These are phyloP conservation scores for Xylaria sp. DNA, from an alignment of 2,329 filamentous ascomycete genomes.

Conservation along the genomic window DNA sequence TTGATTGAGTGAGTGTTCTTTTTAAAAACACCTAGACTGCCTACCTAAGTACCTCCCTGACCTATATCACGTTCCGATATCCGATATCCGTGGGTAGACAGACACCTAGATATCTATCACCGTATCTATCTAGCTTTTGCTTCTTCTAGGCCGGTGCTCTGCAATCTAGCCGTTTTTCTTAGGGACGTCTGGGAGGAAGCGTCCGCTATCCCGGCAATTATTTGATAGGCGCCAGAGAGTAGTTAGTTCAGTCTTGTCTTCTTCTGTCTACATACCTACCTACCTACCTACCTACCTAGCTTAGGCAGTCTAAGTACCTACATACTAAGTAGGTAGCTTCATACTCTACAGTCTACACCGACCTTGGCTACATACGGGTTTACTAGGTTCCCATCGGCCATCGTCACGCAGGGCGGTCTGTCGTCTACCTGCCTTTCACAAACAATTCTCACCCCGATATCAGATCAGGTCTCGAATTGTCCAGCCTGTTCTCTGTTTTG, in stretches of 20 bases:
- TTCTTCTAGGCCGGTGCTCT: background rate
- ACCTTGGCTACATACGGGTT: background rate
- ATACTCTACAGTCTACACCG: background rate
- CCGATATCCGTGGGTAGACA: constrained; percentile 9
- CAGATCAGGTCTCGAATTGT: constrained; percentile 31
- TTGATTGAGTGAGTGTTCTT: constrained; percentile 9
- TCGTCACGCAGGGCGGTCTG: constrained; percentile 15
- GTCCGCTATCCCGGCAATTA: background rate
- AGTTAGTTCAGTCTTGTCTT: background rate
- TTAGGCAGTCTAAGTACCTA: background rate
- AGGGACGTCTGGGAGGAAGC: background rate
- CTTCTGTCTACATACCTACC: background rate
- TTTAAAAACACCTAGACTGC: constrained; percentile 9
- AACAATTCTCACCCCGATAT: constrained; percentile 24
- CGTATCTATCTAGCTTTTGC: background rate
- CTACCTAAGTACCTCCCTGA: constrained; percentile 9
- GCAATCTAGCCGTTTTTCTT: background rate
- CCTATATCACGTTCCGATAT: constrained; percentile 25
- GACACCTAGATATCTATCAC: background rate
- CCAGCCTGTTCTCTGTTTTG: constrained; percentile 18
- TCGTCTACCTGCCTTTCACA: constrained; percentile 29
- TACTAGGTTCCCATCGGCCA: constrained; percentile 1
- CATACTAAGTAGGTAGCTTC: background rate
- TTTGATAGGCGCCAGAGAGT: background rate
- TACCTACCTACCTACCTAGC: background rate